A percentile compares a stretch with the other conserved stretches of the same genome.
Conservation (phyloP, 305 asterid species). For the Andrographis paniculata region DNA sequence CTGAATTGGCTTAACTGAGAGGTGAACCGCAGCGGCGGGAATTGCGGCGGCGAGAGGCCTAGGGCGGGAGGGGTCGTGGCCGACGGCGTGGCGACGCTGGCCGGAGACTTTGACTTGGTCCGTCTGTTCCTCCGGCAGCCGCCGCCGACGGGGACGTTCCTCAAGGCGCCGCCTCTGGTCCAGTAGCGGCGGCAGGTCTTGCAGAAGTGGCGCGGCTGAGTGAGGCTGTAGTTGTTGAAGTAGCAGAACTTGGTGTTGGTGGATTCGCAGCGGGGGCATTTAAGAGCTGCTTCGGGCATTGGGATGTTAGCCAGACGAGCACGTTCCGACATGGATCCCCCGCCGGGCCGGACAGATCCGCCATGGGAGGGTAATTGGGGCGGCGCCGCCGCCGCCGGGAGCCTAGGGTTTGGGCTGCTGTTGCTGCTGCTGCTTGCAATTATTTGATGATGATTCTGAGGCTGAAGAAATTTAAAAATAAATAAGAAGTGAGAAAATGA, state of each 20-base stretch:
- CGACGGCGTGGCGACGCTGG: slow-evolving; percentile 21
- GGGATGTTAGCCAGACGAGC: slow-evolving; percentile 62
- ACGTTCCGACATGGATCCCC: slow-evolving; percentile 58
- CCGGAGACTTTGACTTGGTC: slow-evolving; percentile 37
- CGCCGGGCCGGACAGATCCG: slow-evolving; percentile 45
- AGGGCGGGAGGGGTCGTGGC: slow-evolving; percentile 23
- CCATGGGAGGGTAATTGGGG: slow-evolving; percentile 28
- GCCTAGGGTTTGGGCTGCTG: slow-evolving; percentile 18
- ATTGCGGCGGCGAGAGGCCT: slow-evolving; percentile 22
- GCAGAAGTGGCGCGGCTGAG: no score
- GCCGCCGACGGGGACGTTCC: slow-evolving; percentile 62
- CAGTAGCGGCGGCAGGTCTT: slow-evolving; percentile 58
- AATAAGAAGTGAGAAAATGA: slow-evolving; percentile 19
- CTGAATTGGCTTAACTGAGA: slow-evolving; percentile 31
- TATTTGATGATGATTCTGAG: slow-evolving; percentile 16
- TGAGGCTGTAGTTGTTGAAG: no score
- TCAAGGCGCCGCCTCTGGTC: slow-evolving; percentile 58
- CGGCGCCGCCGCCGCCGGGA: slow-evolving; percentile 19
- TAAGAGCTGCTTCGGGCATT: slow-evolving; percentile 46
- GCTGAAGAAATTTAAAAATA: slow-evolving; percentile 22
- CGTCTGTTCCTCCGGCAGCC: slow-evolving; percentile 61
- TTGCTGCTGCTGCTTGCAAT: slow-evolving; percentile 26
- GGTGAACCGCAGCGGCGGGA: slow-evolving; percentile 28
- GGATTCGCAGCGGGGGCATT: slow-evolving; percentile 74
- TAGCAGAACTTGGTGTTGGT: no score